Base-by-base conservation (phyloP, 2,329 filamentous ascomycete genomes). In the Epichloe sibirici region DNA sequence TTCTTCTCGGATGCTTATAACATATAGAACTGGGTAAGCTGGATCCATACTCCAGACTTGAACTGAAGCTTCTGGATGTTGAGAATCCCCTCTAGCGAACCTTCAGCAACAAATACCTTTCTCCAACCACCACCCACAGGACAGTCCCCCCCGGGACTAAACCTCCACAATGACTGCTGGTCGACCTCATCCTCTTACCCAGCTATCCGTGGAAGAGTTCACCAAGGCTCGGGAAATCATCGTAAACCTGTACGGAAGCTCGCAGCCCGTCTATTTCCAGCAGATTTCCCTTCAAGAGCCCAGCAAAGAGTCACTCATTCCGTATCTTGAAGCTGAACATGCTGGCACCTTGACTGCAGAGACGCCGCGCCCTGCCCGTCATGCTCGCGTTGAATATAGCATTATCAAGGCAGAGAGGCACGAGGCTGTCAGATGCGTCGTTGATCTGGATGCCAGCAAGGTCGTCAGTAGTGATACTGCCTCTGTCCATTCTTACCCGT, bases 201-300 rank as follows among this genome's bases (percentile, higher is more conserved):
- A 71, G 44, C 70, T 82, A 45, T 72, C 67, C 15, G 57, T 68
- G 28, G 68, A 71, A n/a, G 78, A 82, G 64, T 76, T 76, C 42
- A 62, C 65, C 51, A 59, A 58, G 15, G 76, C 76, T 44, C 69
- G 75, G 15, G 72, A 78, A 50, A 55, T 63, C 56, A 63, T 77
- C 37, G 58, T 77, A 39, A 66, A 68, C 38, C 53, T 57, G 8
- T 57, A 66, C 17, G 57, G 54, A 15, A 2, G 59, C 15, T 55
- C 57, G 4, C 54, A 54, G 3, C 49, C 59, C 12, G 55, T 71
- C 25, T 67, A 62, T 55, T 72, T 71, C 71, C 85, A 86, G 61
- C 73, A 76, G 49, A 78, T 88, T 39, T 83, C 77, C 47, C 69
- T 85, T 6, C 70, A 82, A 43, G 82, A 86, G 57, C 82, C 82